Evolutionary conservation across 2,329 filamentous ascomycete genomes (phyloP).

Genomic region (Fusarium veterinarium): DNA sequence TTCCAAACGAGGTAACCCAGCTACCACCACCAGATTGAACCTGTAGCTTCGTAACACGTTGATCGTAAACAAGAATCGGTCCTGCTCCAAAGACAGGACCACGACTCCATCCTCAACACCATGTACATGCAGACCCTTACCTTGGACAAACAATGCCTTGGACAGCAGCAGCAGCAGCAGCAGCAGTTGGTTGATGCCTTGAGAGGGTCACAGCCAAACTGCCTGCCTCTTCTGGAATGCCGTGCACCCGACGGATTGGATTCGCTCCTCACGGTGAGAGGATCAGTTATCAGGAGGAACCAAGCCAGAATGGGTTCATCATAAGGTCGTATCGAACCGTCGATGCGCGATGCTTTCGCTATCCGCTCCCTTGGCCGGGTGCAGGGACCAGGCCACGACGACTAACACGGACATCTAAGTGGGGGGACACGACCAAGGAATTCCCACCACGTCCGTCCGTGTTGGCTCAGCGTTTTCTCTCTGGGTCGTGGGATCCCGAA

Average conservation of each 20-base stretch:
- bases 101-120: conserved; percentile 30
- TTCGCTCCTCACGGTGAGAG: conserved; percentile 15
- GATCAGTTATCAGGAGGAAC: conserved; percentile 20
- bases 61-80: conserved; percentile 6
- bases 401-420: conserved; percentile 19
- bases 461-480: not conserved
- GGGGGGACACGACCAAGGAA: conserved; percentile 6
- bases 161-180: not conserved
- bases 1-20: not conserved
- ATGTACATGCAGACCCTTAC: conserved; percentile 5
- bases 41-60: conserved; percentile 11
- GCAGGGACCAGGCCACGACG: conserved; percentile 29
- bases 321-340: conserved; percentile 17
- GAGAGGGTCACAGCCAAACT: not conserved
- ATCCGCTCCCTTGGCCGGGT: conserved; percentile 28
- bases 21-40: not conserved
- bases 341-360: conserved; percentile 12
- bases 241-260: conserved; percentile 30
- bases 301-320: conserved; percentile 32
- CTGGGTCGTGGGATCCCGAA: not conserved
- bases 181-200: conserved; percentile 2
- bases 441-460: not conserved
- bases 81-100: conserved; percentile 14
- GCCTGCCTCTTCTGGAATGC: conserved; percentile 22
- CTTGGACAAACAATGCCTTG: not conserved